Percentiles rank a stretch among this genome's conserved stretches.
Evolutionary conservation across 2,329 filamentous ascomycete genomes (phyloP).

Genomic region (Penicillium sp.): DNA sequence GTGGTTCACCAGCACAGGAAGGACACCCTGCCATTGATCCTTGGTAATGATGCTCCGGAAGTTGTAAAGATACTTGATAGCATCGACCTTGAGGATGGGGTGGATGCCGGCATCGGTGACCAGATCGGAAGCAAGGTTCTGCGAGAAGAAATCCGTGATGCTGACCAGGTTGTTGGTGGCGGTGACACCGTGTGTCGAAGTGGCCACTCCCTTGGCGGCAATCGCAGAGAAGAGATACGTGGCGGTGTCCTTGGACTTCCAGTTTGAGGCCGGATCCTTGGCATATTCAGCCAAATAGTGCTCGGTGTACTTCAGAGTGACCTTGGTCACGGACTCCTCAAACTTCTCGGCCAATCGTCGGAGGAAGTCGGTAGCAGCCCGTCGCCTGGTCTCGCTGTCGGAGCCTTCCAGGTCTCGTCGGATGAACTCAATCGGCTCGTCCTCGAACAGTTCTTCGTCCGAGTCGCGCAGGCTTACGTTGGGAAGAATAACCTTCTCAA

Average conservation of each 20-base stretch:
- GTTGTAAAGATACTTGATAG: conserved; percentile 95
- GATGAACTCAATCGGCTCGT: conserved; percentile 98
- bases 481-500: conserved; percentile 92
- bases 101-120: conserved; percentile 67
- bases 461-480: conserved; percentile 90
- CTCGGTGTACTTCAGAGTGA: conserved; percentile 83
- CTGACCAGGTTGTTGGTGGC: conserved; percentile 84
- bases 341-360: conserved; percentile 86
- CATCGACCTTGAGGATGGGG: conserved; percentile 91
- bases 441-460: conserved; percentile 93
- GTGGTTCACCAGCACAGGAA: conserved; percentile 87
- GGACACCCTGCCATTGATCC: conserved; percentile 85
- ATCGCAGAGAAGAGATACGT: conserved; percentile 94
- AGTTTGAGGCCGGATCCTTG: conserved; percentile 67
- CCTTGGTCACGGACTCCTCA: conserved; percentile 75
- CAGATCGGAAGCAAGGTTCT: conserved; percentile 85
- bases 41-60: conserved; percentile 94
- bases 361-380: conserved; percentile 93
- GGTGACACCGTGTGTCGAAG: conserved; percentile 83
- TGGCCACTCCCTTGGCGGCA: conserved; percentile 85
- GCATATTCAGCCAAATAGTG: conserved; percentile 76
- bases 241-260: conserved; percentile 98
- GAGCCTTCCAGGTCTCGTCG: conserved; percentile 92
- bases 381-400: conserved; percentile 86
- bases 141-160: conserved; percentile 92